These are phyloP conservation scores for Daldinia caldariorum DNA, from an alignment of 495 filamentous ascomycete species.

Conservation along the genomic window DNA sequence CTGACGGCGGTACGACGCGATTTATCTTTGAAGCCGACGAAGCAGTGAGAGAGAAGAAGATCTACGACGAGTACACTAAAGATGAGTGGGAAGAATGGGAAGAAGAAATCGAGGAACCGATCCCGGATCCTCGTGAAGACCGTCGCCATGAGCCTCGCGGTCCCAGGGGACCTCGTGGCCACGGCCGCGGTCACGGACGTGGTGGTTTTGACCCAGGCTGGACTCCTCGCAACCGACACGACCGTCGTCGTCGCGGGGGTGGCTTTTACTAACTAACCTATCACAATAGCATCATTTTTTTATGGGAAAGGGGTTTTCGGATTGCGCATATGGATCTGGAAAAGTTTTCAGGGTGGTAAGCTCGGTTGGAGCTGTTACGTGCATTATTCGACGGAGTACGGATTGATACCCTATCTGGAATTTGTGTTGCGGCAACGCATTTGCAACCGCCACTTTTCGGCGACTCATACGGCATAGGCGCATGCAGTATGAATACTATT, in stretches of 20 bases:
- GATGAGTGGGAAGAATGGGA: constrained; percentile 83
- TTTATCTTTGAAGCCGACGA: constrained; percentile 89
- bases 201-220: constrained; percentile 42
- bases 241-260: constrained; percentile 44
- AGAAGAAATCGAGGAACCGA: constrained; percentile 67
- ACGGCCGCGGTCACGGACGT: constrained; percentile 45
- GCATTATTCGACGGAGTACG: constrained; percentile 38
- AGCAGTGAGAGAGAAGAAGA: constrained; percentile 73
- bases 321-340: constrained; percentile 6
- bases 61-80: constrained; percentile 73
- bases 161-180: constrained; percentile 43
- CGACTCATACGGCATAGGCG: not conserved
- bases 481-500: not conserved
- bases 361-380: constrained; percentile 7
- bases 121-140: constrained; percentile 50
- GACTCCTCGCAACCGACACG: constrained; percentile 38
- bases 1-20: constrained; percentile 77
- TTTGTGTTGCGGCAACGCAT: constrained; percentile 16
- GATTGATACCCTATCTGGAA: constrained; percentile 38
- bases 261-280: constrained; percentile 30
- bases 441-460: not conserved
- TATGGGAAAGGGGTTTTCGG: not conserved
- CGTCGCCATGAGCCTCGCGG: constrained; percentile 48
- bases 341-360: constrained; percentile 13
- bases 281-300: not conserved